Percentiles rank a stretch among this genome's conserved stretches.
Conservation (phyloP, 176 grass and related monocot species). For the Chrysopogon serrulatus region DNA sequence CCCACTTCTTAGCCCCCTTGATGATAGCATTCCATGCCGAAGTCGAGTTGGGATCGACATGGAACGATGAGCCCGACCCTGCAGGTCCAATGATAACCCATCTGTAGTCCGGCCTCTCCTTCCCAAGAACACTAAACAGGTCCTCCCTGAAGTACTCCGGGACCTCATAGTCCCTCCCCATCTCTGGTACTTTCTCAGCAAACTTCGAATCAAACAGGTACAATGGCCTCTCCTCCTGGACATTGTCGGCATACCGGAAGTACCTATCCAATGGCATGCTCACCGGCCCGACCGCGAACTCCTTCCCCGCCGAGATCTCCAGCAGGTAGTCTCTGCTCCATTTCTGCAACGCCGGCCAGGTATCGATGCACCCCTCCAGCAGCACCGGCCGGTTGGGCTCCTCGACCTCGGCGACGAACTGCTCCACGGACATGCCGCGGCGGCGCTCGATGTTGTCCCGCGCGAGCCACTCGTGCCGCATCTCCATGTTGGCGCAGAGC, state of each 20-base stretch:
- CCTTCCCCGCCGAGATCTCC: constrained; percentile 37
- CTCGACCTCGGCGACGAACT: constrained; percentile 62
- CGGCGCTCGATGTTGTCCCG: constrained; percentile 75
- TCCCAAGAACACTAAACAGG: constrained; percentile 70
- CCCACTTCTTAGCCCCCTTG: constrained; percentile 86
- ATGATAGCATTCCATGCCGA: constrained; percentile 95
- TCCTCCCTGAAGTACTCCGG: constrained; percentile 80
- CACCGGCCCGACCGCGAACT: constrained; percentile 61
- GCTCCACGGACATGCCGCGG: constrained; percentile 50
- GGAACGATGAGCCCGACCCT: constrained; percentile 83
- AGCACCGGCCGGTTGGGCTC: constrained; percentile 79
- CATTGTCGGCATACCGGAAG: constrained; percentile 64
- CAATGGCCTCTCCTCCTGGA: constrained; percentile 79
- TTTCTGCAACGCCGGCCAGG: constrained; percentile 62
- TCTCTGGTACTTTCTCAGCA: constrained; percentile 62
- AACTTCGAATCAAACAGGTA: constrained; percentile 89
- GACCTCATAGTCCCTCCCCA: constrained; percentile 70
- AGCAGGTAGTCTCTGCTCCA: constrained; percentile 62
- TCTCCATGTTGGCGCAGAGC: constrained; percentile 96
- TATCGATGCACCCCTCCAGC: constrained; percentile 80
- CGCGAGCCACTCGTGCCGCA: constrained; percentile 80
- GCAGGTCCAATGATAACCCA: constrained; percentile 93
- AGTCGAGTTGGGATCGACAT: constrained; percentile 90
- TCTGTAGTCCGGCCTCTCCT: constrained; percentile 75
- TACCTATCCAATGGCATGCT: constrained; percentile 70